Evolutionary conservation across 2,329 filamentous ascomycete species (phyloP).

Genomic region (Iodosphaeria phyllophila): DNA sequence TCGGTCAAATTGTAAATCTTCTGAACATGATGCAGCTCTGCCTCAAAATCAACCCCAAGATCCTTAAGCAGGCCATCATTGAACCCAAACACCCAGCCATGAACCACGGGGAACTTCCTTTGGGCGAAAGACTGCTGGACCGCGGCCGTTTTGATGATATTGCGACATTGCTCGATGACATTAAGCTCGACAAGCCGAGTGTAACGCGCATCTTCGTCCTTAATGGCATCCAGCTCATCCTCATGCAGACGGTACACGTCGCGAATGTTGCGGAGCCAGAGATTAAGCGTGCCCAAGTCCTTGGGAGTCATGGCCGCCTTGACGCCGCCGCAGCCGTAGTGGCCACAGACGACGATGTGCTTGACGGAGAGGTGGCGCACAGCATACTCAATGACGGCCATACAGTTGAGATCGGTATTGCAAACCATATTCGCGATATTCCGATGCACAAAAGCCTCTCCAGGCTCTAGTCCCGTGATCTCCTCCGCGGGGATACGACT

Average conservation of each 20-base stretch:
- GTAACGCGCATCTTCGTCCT: constrained; percentile 39
- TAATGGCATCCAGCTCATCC: constrained; percentile 45
- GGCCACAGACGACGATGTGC: constrained; percentile 63
- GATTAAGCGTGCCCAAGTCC: constrained; percentile 52
- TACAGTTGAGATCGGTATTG: constrained; percentile 61
- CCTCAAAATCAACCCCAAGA: constrained; percentile 41
- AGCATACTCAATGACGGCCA: constrained; percentile 73
- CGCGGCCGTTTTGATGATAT: constrained; percentile 60
- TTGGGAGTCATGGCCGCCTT: constrained; percentile 56
- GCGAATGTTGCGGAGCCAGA: constrained; percentile 56
- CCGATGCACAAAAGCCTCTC: constrained; percentile 84
- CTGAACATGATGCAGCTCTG: constrained; percentile 34
- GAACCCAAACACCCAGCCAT: constrained; percentile 58
- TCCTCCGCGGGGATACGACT: constrained; percentile 82
- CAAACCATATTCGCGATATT: constrained; percentile 86
- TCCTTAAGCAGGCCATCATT: constrained; percentile 48
- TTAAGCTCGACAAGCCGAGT: constrained; percentile 69
- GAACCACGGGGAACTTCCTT: constrained; percentile 48
- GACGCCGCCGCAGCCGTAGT: constrained; percentile 63
- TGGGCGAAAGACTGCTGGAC: constrained; percentile 53
- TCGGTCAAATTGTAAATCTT: constrained; percentile 43
- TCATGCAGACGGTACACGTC: constrained; percentile 58
- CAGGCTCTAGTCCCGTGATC: constrained; percentile 66
- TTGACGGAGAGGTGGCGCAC: constrained; percentile 66
- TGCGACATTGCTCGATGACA: constrained; percentile 59